Base-by-base conservation (phyloP, 116 monocot species). In the Zostera marina region DNA sequence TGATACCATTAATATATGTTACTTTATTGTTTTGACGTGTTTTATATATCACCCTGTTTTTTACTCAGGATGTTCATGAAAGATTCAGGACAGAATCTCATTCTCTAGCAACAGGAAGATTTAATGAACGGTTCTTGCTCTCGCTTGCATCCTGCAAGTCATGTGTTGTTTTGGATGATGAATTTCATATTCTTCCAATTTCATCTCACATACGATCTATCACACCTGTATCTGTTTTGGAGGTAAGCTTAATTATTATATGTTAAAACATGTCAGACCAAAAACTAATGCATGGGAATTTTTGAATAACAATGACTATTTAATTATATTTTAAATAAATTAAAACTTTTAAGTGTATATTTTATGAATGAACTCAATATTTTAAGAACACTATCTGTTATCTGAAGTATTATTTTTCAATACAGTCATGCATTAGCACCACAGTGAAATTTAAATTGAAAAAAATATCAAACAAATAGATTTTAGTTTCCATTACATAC, bases 71-170 rank as follows among this genome's bases (percentile, higher is more conserved):
- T 75, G 89, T 96, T 17, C 96, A 96, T 65, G 80, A 89, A 53
- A 89, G 96, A 53, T 96, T 96, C 63, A 74, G 96, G 40, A 96
- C 96, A 63, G 96, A 96, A 59, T 85, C 88, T 65, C 89, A 96
- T 75, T 69, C 78, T 47, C 75, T 78, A 47, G 38, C 82, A 42
- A 72, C 74, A 56, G 74, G 82, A 54, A 72, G 89, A 44, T 89
- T 89, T 53, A 96, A 96, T 74, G 96, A 96, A 43, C 66, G 96
- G 11, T 85, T 96, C 68, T 67, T 96, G 66, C 68, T 96, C 32
- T 96, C 96, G 4, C 61, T 96, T 74, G 85, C 89, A 21, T 85
- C 85, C 55, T 89, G 96, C 71, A 96, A 89, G 67, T 82, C 89
- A 68, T 96, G 89, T 65, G 71, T 86, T 68, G 85, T 85, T 16